Conservation (phyloP, 2,329 filamentous ascomycete genomes). For the Aspergillus intermedius region DNA sequence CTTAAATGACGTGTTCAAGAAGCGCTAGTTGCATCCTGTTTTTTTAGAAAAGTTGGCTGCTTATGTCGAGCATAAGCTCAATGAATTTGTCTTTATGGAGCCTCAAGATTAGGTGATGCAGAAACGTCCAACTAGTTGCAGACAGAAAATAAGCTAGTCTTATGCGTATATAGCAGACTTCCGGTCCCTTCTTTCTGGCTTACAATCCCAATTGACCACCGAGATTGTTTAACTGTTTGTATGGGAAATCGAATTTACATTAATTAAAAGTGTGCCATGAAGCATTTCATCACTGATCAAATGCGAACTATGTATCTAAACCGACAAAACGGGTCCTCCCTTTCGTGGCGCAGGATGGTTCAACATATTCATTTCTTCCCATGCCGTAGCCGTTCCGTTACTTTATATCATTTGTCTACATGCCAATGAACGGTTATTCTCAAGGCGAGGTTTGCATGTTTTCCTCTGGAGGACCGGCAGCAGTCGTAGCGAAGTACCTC, state of each 20-base stretch:
- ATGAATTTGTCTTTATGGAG: too few relatives aligned
- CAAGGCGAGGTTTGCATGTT: slow-evolving; percentile 50
- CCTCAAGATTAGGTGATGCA: too few relatives aligned
- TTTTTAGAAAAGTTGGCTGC: too few relatives aligned
- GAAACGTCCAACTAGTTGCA: too few relatives aligned
- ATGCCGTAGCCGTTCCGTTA: slow-evolving; percentile 10
- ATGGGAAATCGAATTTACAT: not conserved
- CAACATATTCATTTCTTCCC: slow-evolving; percentile 14
- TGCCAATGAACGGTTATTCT: slow-evolving; percentile 8
- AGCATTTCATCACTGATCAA: slow-evolving; percentile 28
- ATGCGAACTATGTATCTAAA: slow-evolving; percentile 34
- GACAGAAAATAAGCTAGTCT: too few relatives aligned
- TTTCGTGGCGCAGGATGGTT: slow-evolving; percentile 1
- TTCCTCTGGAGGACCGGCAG: slow-evolving; percentile 54
- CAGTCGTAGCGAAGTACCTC: slow-evolving; percentile 92
- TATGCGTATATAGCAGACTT: too few relatives aligned
- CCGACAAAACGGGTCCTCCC: slow-evolving; percentile 23
- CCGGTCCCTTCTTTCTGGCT: too few relatives aligned
- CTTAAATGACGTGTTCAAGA: too few relatives aligned
- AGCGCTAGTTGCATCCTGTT: too few relatives aligned
- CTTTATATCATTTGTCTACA: slow-evolving; percentile 5
- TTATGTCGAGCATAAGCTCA: too few relatives aligned
- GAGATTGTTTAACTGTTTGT: not conserved
- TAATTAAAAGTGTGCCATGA: slow-evolving; percentile 28
- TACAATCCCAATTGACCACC: too few relatives aligned